Base-by-base conservation (phyloP, 2,329 filamentous ascomycete species). In the Aspergillus melleus region DNA sequence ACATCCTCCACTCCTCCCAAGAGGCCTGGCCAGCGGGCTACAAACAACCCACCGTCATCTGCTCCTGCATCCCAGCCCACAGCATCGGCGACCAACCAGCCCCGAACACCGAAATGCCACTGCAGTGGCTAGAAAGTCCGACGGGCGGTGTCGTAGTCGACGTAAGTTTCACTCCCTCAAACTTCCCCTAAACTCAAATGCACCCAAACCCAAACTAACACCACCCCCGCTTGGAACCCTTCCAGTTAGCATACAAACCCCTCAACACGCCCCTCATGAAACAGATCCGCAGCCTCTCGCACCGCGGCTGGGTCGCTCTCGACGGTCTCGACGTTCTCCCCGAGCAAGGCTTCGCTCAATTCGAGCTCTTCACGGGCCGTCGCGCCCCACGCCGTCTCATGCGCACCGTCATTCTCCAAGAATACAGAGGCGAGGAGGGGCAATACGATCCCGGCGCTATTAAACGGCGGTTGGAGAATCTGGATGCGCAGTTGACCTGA, bases 131-230 rank as follows among this genome's bases (percentile, higher is more conserved):
- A 14, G 70, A 72, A 51, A 77, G 74, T 51, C 70, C 73, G 5
- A 78, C 75, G 0, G 76, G 76, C 22, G 76, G 76, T 29, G 74
- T 77, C 22, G 69, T 77, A 12, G 71, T 77, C n/a, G 75, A 78
- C 61, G 75, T 78, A 66, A 64, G 72, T 69, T 14, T 14, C 20
- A 10, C 42, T 9, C 26, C 26, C 11, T 26, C 29, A 6, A 16
- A 22, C 42, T 9, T 26, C 36, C 11, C 42, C 29, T 6, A 16
- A 32, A 6, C 32, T 4, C 14, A 12, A 5, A 2, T 36, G 1
- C 1, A 29, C 8, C 44, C 39, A 14, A 4, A 11, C 19, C 12
- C 8, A 47, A 24, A 22, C 8, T n/a, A 12, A 47, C 20, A 36
- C 32, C 24, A 24, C 4, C 24, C 24, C 24, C n/a, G 19, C 14